Evolutionary conservation across 2,329 filamentous ascomycete species (phyloP).

Genomic region (Penicillium psychrosexuale): DNA sequence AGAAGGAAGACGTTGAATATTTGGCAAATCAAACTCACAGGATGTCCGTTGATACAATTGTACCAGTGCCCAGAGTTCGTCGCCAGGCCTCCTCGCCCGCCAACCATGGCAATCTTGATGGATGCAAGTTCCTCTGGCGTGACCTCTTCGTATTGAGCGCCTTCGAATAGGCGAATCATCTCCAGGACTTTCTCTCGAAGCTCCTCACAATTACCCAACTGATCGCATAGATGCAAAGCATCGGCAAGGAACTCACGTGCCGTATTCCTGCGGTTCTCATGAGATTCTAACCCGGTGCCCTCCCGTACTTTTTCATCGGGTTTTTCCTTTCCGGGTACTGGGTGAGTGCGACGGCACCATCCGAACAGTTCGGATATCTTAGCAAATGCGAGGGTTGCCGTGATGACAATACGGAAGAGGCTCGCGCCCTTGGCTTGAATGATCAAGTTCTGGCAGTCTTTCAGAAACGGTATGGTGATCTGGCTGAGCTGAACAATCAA

Average conservation of each 20-base stretch:
- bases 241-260: neutral
- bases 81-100: constrained; percentile 9
- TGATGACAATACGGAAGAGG: too few species aligned
- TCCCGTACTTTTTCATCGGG: too few species aligned
- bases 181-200: constrained; percentile 3
- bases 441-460: too few species aligned
- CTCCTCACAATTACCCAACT: constrained; percentile 2
- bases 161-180: constrained; percentile 5
- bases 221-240: constrained; percentile 2
- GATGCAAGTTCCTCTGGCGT: constrained; percentile 7
- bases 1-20: neutral
- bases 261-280: too few species aligned
- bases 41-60: constrained; percentile 16
- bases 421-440: too few species aligned
- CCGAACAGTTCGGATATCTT: too few species aligned
- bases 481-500: too few species aligned
- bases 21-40: constrained; percentile 2
- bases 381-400: too few species aligned
- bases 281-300: too few species aligned
- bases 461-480: too few species aligned
- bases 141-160: constrained; percentile 3
- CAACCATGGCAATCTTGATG: constrained; percentile 14
- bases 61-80: constrained; percentile 16
- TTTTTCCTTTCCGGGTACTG: too few species aligned
- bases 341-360: too few species aligned